Base-by-base conservation (phyloP, 495 filamentous ascomycete genomes). In the Penicillium angulare region DNA sequence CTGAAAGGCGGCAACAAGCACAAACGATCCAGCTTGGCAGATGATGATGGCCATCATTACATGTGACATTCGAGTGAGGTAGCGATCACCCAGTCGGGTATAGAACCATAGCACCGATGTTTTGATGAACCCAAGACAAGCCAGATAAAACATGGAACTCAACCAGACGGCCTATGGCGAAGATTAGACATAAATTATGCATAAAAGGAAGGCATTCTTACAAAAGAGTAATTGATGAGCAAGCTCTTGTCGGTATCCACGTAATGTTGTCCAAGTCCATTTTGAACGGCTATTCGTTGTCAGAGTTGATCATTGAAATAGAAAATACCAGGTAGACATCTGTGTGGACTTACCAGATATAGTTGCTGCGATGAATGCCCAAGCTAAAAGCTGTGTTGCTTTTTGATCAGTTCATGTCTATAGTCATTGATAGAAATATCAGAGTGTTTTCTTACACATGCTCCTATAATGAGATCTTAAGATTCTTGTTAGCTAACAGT, bases 71-170 rank as follows among this genome's bases (percentile, higher is more conserved):
- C 63, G 63, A 1, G 66, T 67, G 29, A 73, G 62, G 20, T 31
- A 39, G 5, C 60, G 62, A 46, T 71, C 68, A 12, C 68, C 70
- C 9, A 73, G 57, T 21, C 68, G 64, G 24, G 66, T 71, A 56
- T 73, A 73, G 52, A 71, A 73, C 53, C 60, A 59, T 33, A 70
- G 57, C 9, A 70, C 68, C 7, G 70, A 73, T 23, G 66, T 66
- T 33, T 73, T 71, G 56, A 73, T 31, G 48, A 73, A 73, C 34
- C 70, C 70, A 10, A 73, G 64, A 43, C 56, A 62, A 29, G 67
- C 57, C 0, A 73, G 63, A 34, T 73, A 73, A 49, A 71, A 69
- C 61, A 73, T 71, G 16, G 70, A 73, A 31, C 70, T 73, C 16
- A 73, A 43, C 66, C 66, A 73, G 42, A 73, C 70, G 8, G 49